Evolutionary conservation across 2,329 filamentous ascomycete species (phyloP), one percentile per base, ranked within the genome.

Genomic region (Epichloe elymi): DNA sequence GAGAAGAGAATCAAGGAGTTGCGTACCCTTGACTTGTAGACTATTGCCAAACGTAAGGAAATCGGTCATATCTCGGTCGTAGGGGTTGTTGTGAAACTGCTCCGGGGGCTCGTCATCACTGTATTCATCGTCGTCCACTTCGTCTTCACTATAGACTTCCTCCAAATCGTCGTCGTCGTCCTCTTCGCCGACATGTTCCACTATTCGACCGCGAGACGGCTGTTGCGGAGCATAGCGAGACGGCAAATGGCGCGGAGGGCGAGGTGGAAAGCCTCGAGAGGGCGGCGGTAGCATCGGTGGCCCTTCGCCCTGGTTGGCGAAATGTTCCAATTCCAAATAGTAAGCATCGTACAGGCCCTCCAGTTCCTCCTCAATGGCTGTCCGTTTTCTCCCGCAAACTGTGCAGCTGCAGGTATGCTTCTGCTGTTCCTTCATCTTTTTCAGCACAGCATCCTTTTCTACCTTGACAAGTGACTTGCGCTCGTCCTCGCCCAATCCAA

Each of bases 391-490:
- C 49, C 93, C 93, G 67, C 93, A 98, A 40, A 98, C 91, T 4
- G 89, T 94, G 69, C 93, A 98, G 66, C 90, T 96, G 74, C 93
- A 98, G 2, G 91, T 97, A 67, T 97, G 90, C 69, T 97, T 97
- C 68, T 98, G 93, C 68, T 98, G 93, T 68, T 98, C 93, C 75
- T 98, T 98, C 93, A 98, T 98, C 74, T 98, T 98, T 64, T 88
- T 89, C 51, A 98, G 72, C 0, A 98, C 93, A 7, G 93, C 91
- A 68, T 98, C 91, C 71, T 98, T 98, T 70, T 98, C 93, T 33
- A 98, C 91, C 69, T 96, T 96, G 63, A 98, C 89, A 45, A 98
- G 74, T 15, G 88, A 93, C 65, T 95, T 93, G 60, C 93, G 86
- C 66, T 97, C 90, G 38, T 95, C 88, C 67, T 98, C 93, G 58